Evolutionary conservation across 2,329 filamentous ascomycete species (phyloP), one percentile per base, ranked within the genome.

Genomic region (Clathrospora elynae): DNA sequence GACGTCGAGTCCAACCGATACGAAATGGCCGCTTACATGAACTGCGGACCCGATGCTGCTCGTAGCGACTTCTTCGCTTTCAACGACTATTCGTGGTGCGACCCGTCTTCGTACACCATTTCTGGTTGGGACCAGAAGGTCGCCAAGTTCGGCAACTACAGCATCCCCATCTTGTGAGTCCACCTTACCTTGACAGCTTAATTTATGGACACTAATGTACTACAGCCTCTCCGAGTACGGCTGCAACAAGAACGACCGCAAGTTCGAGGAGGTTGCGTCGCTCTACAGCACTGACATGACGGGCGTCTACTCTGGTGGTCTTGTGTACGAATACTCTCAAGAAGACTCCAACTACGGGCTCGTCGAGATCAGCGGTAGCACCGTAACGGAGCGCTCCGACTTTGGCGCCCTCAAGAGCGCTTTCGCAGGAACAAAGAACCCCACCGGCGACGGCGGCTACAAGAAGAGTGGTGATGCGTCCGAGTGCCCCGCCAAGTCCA

Each of bases 301-400:
- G 6, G 59, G 71, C 12, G 90, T 96, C 62, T 97, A 96, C 81
- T 96, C 91, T 26, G 93, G 93, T 62, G 93, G 93, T 70, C 82
- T 99, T 25, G 88, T 96, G 71, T 99, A 96, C 75, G 91, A 97
- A 74, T 99, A 96, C 78, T 85, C 87, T 7, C 75, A 87, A 64
- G 78, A 79, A 49, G 89, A 57, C 6, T 62, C 85, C 74, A 78
- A 85, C 31, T 97, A 84, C 71, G 55, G 91, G 53, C 85, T 95
- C 46, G 90, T 91, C 66, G 73, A 81, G 44, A 76, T 93, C 63
- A 64, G 71, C 32, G 80, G 78, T 51, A 61, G 71, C 66, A 72
- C 71, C 18, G 79, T 87, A 45, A 74, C 73, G 20, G 80, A 86
- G 53, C 73, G 78, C 22, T 51, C 71, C 26, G 88, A 92, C 63